These are phyloP conservation scores for Kodamaea alishanica DNA, from an alignment of 1,139 yeast genomes.

Conservation along the genomic window DNA sequence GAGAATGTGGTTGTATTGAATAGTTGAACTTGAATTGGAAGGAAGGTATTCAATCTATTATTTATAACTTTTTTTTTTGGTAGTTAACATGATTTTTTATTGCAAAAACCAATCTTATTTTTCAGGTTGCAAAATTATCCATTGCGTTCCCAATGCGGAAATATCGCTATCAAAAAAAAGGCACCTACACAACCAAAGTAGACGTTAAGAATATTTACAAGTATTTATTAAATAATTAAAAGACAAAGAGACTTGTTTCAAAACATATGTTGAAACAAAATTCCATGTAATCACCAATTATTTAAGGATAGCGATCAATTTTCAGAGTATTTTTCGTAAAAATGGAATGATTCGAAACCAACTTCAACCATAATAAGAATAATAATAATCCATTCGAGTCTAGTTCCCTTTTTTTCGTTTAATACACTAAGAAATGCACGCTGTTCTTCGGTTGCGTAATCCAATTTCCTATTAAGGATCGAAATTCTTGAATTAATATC, in stretches of 20 bases:
- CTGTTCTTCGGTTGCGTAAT: slow-evolving; percentile 87
- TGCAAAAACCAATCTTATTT: neutral
- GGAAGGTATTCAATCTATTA: neutral
- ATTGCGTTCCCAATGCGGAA: neutral
- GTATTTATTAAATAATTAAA: too few relatives aligned
- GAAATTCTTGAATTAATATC: slow-evolving; percentile 76
- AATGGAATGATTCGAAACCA: slow-evolving; percentile 65
- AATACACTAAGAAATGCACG: slow-evolving; percentile 71
- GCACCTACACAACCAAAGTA: neutral
- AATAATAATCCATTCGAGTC: slow-evolving; percentile 86
- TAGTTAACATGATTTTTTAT: neutral
- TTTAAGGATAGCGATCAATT: neutral
- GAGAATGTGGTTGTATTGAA: too few relatives aligned
- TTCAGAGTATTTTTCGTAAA: slow-evolving; percentile 24
- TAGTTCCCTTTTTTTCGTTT: slow-evolving; percentile 70
- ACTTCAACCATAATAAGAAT: slow-evolving; percentile 81
- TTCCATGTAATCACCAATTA: neutral
- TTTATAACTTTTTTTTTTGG: neutral
- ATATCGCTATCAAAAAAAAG: neutral
- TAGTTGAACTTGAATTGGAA: neutral
- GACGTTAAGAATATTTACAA: slow-evolving; percentile 1
- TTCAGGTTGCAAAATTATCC: neutral
- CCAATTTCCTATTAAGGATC: slow-evolving; percentile 77
- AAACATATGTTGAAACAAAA: neutral
- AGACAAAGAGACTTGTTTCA: too few relatives aligned